phyloP scores from a whole-genome alignment of 2,329 filamentous ascomycete species.

The Fusarium chaquense region DNA sequence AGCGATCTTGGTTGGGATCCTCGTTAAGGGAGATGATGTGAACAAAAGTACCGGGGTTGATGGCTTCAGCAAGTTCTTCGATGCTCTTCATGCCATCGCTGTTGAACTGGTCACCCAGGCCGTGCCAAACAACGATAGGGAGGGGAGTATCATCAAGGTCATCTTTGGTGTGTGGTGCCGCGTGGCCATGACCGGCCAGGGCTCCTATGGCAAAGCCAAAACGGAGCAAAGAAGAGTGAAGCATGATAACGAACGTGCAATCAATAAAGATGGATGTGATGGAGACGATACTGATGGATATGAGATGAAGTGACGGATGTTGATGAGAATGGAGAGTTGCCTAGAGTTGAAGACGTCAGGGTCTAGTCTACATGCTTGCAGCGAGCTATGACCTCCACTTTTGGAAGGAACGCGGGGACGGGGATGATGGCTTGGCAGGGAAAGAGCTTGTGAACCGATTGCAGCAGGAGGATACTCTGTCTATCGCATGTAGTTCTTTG shows the following conservation, averaged over 20 bases:
- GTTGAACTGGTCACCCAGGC: slow-evolving; percentile 78
- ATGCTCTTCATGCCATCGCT: slow-evolving; percentile 79
- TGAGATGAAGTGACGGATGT: slow-evolving; percentile 3
- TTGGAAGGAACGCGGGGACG: slow-evolving; percentile 26
- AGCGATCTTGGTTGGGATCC: slow-evolving; percentile 76
- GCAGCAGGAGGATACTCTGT: slow-evolving; percentile 5
- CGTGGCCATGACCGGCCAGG: slow-evolving; percentile 42
- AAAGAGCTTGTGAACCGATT: slow-evolving; percentile 9
- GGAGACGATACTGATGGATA: slow-evolving; percentile 3
- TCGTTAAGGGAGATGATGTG: slow-evolving; percentile 81
- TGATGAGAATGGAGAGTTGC: slow-evolving; percentile 27
- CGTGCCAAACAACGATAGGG: slow-evolving; percentile 96
- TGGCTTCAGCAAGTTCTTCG: slow-evolving; percentile 75
- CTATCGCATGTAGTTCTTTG: not conserved
- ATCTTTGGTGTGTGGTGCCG: slow-evolving; percentile 43
- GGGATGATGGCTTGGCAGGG: slow-evolving; percentile 1
- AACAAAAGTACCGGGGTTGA: slow-evolving; percentile 86
- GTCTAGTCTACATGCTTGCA: not conserved
- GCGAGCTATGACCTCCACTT: slow-evolving; percentile 35
- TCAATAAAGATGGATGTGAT: slow-evolving; percentile 3
- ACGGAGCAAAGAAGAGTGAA: slow-evolving; percentile 32
- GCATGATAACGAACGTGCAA: slow-evolving; percentile 27
- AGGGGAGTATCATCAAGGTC: slow-evolving; percentile 74
- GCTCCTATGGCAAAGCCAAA: slow-evolving; percentile 52
- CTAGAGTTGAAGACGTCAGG: slow-evolving; percentile 35